Percentiles rank a stretch among this genome's conserved stretches.
These are phyloP conservation scores for Fusarium longipes DNA, from an alignment of 2,329 filamentous ascomycete genomes.

Conservation along the genomic window DNA sequence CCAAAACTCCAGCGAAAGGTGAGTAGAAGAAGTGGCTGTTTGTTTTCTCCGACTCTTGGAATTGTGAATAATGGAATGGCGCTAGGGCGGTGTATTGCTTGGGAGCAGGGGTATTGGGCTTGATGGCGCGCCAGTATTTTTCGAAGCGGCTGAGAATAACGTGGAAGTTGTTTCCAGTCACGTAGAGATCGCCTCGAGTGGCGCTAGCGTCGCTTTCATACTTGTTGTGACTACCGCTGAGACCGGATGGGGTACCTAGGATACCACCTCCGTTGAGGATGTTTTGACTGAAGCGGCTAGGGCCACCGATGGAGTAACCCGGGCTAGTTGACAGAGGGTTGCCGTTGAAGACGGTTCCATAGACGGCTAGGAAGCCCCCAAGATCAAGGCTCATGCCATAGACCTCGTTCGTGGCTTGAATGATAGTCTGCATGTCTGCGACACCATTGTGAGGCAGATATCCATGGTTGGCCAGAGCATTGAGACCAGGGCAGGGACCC, in stretches of 20 bases:
- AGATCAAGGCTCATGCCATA: slow-evolving; percentile 61
- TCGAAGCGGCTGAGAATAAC: slow-evolving; percentile 62
- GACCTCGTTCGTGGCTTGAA: slow-evolving; percentile 42
- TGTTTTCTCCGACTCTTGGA: slow-evolving; percentile 49
- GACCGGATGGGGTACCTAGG: slow-evolving; percentile 29
- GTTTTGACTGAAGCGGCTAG: slow-evolving; percentile 52
- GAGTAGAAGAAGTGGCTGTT: slow-evolving; percentile 17
- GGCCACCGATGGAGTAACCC: slow-evolving; percentile 64
- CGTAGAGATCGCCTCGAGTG: slow-evolving; percentile 62
- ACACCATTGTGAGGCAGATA: slow-evolving; percentile 7
- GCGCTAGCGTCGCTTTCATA: slow-evolving; percentile 65
- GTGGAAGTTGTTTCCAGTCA: slow-evolving; percentile 60
- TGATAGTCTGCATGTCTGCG: slow-evolving; percentile 9
- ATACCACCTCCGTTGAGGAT: slow-evolving; percentile 53
- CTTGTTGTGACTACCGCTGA: slow-evolving; percentile 64
- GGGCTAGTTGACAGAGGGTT: slow-evolving; percentile 61
- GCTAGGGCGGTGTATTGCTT: slow-evolving; percentile 11
- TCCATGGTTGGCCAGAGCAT: slow-evolving; percentile 13
- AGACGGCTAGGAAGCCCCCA: slow-evolving; percentile 54
- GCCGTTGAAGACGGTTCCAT: slow-evolving; percentile 61
- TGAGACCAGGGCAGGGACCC: slow-evolving; percentile 14
- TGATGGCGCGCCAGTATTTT: slow-evolving; percentile 20
- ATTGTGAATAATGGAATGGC: slow-evolving; percentile 51
- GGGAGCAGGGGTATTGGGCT: slow-evolving; percentile 10
- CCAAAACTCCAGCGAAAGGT: not conserved